Evolutionary conservation across 2,329 filamentous ascomycete species (phyloP).

Genomic region (Bretziella fagacearum): DNA sequence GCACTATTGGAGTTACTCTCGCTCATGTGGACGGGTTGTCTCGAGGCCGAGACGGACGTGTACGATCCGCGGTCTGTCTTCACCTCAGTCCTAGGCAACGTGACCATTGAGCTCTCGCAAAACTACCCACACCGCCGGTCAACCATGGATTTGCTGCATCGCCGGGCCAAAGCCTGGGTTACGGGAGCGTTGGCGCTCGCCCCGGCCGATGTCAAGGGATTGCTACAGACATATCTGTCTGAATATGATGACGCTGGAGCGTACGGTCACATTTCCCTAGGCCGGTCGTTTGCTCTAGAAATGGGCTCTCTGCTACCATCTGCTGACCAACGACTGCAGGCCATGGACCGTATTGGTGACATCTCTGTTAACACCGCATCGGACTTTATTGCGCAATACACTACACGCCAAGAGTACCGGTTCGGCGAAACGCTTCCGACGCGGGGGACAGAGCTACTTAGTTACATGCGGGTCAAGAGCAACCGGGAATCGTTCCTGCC

Average conservation of each 20-base stretch:
- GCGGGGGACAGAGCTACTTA: conserved; percentile 48
- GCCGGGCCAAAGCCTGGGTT: conserved; percentile 66
- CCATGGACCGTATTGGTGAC: conserved; percentile 58
- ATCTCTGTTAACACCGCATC: conserved; percentile 78
- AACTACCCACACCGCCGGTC: conserved; percentile 67
- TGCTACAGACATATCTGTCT: conserved; percentile 90
- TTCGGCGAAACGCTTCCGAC: conserved; percentile 63
- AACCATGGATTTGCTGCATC: conserved; percentile 64
- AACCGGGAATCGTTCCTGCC: conserved; percentile 36
- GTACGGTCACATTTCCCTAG: conserved; percentile 82
- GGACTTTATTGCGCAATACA: conserved; percentile 94
- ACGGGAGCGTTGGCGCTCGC: conserved; percentile 64
- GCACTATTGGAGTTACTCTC: conserved; percentile 81
- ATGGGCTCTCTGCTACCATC: conserved; percentile 75
- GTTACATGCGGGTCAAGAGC: conserved; percentile 31
- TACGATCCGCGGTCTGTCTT: conserved; percentile 78
- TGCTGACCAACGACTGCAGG: conserved; percentile 70
- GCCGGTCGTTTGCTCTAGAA: conserved; percentile 84
- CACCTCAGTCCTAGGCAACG: conserved; percentile 56
- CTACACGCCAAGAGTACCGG: conserved; percentile 86
- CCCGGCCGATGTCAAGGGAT: conserved; percentile 82
- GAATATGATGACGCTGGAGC: conserved; percentile 83
- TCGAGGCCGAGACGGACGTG: conserved; percentile 86
- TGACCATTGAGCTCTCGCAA: conserved; percentile 82
- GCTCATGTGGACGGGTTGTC: conserved; percentile 86